Conservation (phyloP, 2,329 filamentous ascomycete genomes). For the Zymoseptoria passerinii region DNA sequence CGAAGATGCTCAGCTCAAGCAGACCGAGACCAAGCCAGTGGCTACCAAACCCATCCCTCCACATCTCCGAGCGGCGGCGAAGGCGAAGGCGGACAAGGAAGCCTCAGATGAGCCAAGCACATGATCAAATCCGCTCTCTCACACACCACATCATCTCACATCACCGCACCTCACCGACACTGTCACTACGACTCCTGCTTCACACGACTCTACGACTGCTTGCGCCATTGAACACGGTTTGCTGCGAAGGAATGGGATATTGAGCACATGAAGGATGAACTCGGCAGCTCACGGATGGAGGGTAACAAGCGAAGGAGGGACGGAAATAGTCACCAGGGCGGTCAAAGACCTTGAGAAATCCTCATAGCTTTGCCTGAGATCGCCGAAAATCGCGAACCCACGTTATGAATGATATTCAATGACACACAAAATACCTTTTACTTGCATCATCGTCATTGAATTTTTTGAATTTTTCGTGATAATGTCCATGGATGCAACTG, state of each 20-base stretch:
- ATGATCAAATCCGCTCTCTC: background rate
- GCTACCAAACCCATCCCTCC: constrained; percentile 3
- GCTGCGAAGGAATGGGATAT: background rate
- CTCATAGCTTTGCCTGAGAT: background rate
- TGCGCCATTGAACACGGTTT: background rate
- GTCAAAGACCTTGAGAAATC: background rate
- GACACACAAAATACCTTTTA: background rate
- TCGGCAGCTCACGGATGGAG: background rate
- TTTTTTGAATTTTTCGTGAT: too few species aligned
- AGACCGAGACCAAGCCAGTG: background rate
- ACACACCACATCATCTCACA: background rate
- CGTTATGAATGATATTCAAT: background rate
- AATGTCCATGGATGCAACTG: background rate
- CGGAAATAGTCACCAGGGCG: background rate
- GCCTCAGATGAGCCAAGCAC: background rate
- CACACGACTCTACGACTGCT: background rate
- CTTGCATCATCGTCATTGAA: background rate
- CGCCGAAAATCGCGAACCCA: background rate
- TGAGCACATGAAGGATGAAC: background rate
- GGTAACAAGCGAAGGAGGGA: background rate
- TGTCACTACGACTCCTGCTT: background rate
- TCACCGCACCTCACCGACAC: background rate
- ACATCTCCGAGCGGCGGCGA: constrained; percentile 2
- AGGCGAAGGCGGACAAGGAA: background rate
- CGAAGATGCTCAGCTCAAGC: background rate